Percentiles rank a stretch among this genome's conserved stretches.
These are phyloP conservation scores for Malassezia arunalokei DNA, from an alignment of 1,284 basidiomycete genomes.

Conservation along the genomic window DNA sequence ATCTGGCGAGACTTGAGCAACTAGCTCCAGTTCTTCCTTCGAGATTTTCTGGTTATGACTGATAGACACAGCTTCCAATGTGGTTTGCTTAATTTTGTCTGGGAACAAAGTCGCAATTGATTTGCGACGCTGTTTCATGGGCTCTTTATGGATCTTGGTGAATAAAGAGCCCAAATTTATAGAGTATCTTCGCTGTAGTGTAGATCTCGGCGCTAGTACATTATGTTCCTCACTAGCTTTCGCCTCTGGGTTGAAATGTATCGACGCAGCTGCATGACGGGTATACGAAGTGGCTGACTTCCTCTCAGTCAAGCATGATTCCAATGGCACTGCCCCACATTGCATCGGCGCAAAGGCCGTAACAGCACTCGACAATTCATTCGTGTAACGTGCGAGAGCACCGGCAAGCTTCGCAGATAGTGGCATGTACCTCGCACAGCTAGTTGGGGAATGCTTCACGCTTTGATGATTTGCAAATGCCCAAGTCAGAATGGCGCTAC, in stretches of 20 bases:
- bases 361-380: no score
- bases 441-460: background rate
- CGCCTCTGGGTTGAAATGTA: no score
- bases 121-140: background rate
- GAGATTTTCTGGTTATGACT: background rate
- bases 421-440: constrained; percentile 3
- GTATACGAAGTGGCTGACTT: no score
- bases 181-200: background rate
- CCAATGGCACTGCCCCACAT: no score
- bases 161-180: background rate
- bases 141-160: background rate
- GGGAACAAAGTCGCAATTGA: background rate
- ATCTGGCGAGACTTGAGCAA: background rate
- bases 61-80: background rate
- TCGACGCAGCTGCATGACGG: no score
- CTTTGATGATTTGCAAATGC: background rate
- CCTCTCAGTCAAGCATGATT: no score
- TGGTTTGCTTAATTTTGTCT: background rate
- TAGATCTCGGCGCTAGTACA: no score
- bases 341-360: no score
- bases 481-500: no score
- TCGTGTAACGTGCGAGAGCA: background rate
- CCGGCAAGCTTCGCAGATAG: constrained; percentile 15
- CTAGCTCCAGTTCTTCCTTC: background rate
- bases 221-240: no score